Evolutionary conservation across 1,284 basidiomycete species (phyloP), one percentile per base, ranked within the genome.

Genomic region (Polyporus tsugae): DNA sequence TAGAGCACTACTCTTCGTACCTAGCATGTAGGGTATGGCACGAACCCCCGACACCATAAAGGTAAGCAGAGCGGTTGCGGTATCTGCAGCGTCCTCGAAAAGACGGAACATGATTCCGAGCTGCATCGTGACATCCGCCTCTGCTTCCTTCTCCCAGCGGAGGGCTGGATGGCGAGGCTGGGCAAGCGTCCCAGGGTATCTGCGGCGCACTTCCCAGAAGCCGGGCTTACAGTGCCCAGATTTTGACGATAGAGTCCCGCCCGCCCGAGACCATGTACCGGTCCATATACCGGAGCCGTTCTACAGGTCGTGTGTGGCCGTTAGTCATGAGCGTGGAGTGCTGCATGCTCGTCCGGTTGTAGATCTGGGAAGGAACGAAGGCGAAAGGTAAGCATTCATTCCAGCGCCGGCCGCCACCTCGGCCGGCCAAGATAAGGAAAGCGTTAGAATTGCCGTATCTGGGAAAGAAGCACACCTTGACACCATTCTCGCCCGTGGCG

Each of bases 231-330:
- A 99, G 83, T 58, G 96, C 95, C 97, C 97, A 99, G 67, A 98
- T 91, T 83, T 99, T 99, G 75, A 99, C 89, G 57, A 87, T 86
- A 38, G 93, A 87, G 81, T 99, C 97, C 65, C 92, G 89, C 63
- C 92, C 96, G 55, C 98, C 98, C 35, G 94, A 94, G 49, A 96
- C 92, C 61, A 98, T 86, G 81, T 99, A 99, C 69, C 93, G 91
- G 81, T 99, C 97, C 91, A 99, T 98, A 81, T 98, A 99, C 64
- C 97, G 87, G 74, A 99, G 82, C 72, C 88, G 88, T 81, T 98
- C 95, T n/a, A 91, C 93, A 0, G 97, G 96, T 72, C 89, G 91
- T 29, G 89, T 94, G 80, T 99, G 98, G 13, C 97, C 98, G 77
- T 99, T 98, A 29, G 93, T 94, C 57, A 88, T 80, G 64, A 99